These are phyloP conservation scores for Suhomyces choctaworum DNA, from an alignment of 1,139 yeast species.

Conservation along the genomic window DNA sequence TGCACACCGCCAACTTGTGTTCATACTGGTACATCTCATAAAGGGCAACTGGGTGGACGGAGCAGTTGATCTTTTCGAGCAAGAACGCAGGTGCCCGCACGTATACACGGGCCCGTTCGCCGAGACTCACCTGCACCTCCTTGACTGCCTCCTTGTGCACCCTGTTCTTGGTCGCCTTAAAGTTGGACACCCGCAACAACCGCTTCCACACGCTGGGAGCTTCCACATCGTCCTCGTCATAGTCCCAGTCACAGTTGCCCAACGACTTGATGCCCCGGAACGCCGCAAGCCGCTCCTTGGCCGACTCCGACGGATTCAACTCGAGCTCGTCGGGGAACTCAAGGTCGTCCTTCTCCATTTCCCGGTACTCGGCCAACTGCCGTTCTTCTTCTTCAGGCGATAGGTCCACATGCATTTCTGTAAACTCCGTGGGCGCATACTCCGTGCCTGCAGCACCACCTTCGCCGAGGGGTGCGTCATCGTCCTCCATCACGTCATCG, in stretches of 20 bases:
- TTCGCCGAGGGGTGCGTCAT: slow-evolving; percentile 17
- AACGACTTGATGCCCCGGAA: slow-evolving; percentile 88
- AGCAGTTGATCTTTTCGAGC: slow-evolving; percentile 43
- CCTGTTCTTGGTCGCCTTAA: slow-evolving; percentile 73
- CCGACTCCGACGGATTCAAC: slow-evolving; percentile 72
- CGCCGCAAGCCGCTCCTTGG: slow-evolving; percentile 67
- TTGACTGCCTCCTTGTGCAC: slow-evolving; percentile 60
- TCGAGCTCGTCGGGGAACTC: slow-evolving; percentile 97
- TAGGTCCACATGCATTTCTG: slow-evolving; percentile 72
- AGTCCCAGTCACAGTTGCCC: slow-evolving; percentile 82
- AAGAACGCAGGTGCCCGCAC: slow-evolving; percentile 61
- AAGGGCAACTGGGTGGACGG: slow-evolving; percentile 53
- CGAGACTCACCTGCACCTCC: slow-evolving; percentile 63
- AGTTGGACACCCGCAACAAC: slow-evolving; percentile 72
- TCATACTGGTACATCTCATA: slow-evolving; percentile 84
- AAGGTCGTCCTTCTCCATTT: slow-evolving; percentile 73
- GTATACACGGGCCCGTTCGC: slow-evolving; percentile 60
- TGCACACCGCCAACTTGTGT: slow-evolving; percentile 79
- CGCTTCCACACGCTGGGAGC: slow-evolving; percentile 80
- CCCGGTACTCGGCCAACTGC: slow-evolving; percentile 70
- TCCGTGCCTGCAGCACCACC: slow-evolving; percentile 24
- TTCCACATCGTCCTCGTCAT: slow-evolving; percentile 74
- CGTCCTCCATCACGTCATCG: slow-evolving; percentile 26
- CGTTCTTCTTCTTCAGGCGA: slow-evolving; percentile 80
- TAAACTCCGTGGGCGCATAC: slow-evolving; percentile 47